Evolutionary conservation across 75 land plant species (phyloP).

Genomic region (Ceratopteris richardii): DNA sequence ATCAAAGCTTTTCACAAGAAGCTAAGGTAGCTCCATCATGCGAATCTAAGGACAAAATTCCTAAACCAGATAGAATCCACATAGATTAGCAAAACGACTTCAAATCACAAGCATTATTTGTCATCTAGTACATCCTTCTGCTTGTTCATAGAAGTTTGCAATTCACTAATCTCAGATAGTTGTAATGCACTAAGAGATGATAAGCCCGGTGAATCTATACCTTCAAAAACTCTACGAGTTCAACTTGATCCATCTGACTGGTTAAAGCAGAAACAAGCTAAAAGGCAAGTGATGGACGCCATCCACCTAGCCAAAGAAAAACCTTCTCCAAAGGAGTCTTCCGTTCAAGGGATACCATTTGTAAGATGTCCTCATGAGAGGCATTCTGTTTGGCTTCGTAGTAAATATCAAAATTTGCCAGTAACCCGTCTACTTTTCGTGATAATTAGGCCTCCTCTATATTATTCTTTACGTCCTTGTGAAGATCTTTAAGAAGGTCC

Average conservation of each 20-base stretch:
- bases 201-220: slow-evolving; percentile 32
- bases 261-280: slow-evolving; percentile 47
- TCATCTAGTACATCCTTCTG: slow-evolving; percentile 40
- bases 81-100: too few species aligned
- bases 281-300: slow-evolving; percentile 54
- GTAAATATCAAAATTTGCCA: slow-evolving; percentile 12
- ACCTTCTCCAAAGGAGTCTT: slow-evolving; percentile 35
- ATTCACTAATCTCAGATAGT: slow-evolving; percentile 25
- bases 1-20: too few species aligned
- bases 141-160: slow-evolving; percentile 31
- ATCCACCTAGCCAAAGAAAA: slow-evolving; percentile 65
- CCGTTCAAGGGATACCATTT: slow-evolving; percentile 35
- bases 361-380: slow-evolving; percentile 5
- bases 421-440: not conserved
- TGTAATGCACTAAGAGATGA: slow-evolving; percentile 37
- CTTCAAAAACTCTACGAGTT: slow-evolving; percentile 32
- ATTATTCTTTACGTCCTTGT: slow-evolving; percentile 2
- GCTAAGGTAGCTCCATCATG: too few species aligned
- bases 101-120: too few species aligned
- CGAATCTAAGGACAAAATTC: too few species aligned
- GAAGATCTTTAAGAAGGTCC: not conserved
- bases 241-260: slow-evolving; percentile 40
- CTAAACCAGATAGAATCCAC: too few species aligned
- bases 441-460: slow-evolving; percentile 6
- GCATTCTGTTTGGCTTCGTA: slow-evolving; percentile 13